Conservation (phyloP, 805 yeast genomes). For the Candida verbasci region DNA sequence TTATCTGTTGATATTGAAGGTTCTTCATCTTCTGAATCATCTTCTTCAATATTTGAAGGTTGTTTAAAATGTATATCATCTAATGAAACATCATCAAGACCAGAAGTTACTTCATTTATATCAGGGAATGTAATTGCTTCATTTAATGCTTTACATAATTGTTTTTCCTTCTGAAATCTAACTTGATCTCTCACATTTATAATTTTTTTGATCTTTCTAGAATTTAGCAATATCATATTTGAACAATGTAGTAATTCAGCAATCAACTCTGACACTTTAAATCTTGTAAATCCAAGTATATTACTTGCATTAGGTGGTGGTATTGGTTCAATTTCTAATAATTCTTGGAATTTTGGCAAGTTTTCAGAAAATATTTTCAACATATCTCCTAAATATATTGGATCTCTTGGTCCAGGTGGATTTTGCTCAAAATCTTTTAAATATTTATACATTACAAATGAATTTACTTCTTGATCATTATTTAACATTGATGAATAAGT, state of each 20-base stretch:
- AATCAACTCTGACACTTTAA: constrained; percentile 84
- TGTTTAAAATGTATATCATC: constrained; percentile 25
- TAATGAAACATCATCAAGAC: constrained; percentile 33
- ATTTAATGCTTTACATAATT: constrained; percentile 40
- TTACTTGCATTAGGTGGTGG: constrained; percentile 14
- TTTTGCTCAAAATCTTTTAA: constrained; percentile 62
- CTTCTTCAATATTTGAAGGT: not conserved
- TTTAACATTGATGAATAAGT: constrained; percentile 59
- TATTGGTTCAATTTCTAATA: constrained; percentile 43
- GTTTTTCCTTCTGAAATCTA: constrained; percentile 39
- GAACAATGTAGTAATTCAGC: constrained; percentile 96
- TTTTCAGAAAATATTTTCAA: constrained; percentile 72
- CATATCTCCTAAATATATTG: constrained; percentile 85
- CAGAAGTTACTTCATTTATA: constrained; percentile 28
- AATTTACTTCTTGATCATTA: constrained; percentile 27
- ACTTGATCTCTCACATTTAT: constrained; percentile 66
- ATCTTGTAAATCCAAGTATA: constrained; percentile 86
- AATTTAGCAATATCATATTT: constrained; percentile 90
- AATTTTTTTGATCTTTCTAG: constrained; percentile 63
- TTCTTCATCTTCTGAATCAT: constrained; percentile 42
- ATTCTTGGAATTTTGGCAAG: constrained; percentile 62
- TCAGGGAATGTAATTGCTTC: constrained; percentile 26
- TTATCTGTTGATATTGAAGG: constrained; percentile 39
- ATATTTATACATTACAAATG: constrained; percentile 41
- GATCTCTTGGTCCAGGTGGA: constrained; percentile 91